These are phyloP conservation scores for Rubia peregrina DNA, from an alignment of 305 asterid genomes.

Conservation along the genomic window DNA sequence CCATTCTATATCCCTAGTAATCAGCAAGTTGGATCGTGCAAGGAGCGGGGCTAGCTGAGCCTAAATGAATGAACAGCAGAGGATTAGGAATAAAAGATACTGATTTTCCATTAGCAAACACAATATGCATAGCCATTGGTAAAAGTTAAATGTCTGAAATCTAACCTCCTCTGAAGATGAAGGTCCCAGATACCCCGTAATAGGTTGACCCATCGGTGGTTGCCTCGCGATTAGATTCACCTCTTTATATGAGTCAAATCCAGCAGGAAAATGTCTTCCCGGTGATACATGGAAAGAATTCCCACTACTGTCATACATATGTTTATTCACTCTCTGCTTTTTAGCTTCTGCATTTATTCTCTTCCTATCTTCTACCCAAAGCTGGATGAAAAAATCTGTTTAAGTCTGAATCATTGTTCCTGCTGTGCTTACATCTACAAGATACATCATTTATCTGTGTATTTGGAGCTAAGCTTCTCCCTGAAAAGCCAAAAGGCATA, in stretches of 20 bases:
- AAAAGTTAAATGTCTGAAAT: constrained; percentile 10
- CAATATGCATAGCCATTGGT: constrained; percentile 12
- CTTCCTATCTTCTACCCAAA: constrained; percentile 63
- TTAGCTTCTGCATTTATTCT: constrained; percentile 29
- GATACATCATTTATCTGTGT: constrained; percentile 23
- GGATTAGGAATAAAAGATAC: constrained; percentile 7
- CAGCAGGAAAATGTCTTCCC: constrained; percentile 41
- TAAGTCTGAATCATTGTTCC: constrained; percentile 43
- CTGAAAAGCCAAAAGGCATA: constrained; percentile 26
- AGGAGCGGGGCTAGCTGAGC: constrained; percentile 80
- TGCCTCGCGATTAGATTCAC: neutral
- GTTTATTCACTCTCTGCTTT: constrained; percentile 28
- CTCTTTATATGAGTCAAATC: constrained; percentile 29
- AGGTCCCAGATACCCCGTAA: constrained; percentile 65
- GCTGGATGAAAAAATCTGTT: constrained; percentile 61
- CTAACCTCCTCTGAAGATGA: constrained; percentile 72
- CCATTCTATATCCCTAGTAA: constrained; percentile 99
- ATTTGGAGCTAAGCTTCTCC: constrained; percentile 24
- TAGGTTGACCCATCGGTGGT: constrained; percentile 6
- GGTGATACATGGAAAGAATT: constrained; percentile 24
- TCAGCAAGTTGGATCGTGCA: constrained; percentile 93
- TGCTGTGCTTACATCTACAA: constrained; percentile 32
- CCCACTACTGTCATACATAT: constrained; percentile 23
- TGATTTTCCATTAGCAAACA: constrained; percentile 3
- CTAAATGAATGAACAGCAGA: constrained; percentile 37